Base-by-base conservation (phyloP, 202 grass and related monocot genomes). In the Brachypodium distachyon region DNA sequence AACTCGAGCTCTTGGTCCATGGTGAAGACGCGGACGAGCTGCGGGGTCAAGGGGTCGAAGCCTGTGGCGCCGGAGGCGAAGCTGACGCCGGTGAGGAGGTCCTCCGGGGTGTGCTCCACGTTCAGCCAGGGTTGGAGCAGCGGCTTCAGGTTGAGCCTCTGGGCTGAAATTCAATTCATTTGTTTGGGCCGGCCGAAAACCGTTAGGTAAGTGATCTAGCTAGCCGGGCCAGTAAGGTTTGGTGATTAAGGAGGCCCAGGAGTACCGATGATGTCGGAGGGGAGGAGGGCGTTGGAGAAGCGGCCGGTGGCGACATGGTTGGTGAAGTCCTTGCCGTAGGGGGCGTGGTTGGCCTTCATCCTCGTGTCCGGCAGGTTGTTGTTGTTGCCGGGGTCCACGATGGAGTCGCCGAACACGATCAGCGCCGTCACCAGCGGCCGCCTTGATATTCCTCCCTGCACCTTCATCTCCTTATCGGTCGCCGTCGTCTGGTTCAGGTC, bases 61-160 rank as follows among this genome's bases (percentile, higher is more conserved):
- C 93, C 90, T 0, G 90, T 84, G 12, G 87, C 93, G 4, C 90
- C 87, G 0, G 93, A 97, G 17, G 90, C 90, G 86, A 97, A 97
- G 93, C 93, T 90, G 0, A 93, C 80, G 28, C 90, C 90, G 4
- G 90, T 93, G 2, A 79, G 63, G 0, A 97, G 69, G 27, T 97
- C 93, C 16, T 90, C 84, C 7, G 83, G 75, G 34, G 77, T 88
- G 25, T 84, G 85, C 1, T 85, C 72, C 2, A 65, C 81, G 67
- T 89, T 81, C 1, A 93, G 21, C 65, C 88, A 97, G 0, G 82
- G 31, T 0, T 79, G 82, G 5, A 97, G 43, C 14, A 82, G 75
- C 40, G 86, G 67, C 80, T 97, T 97, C 79, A 97, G 78, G 10
- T 83, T 88, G 18, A 97, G 61, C 10, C 79, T 38, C 53, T 64